Conservation (phyloP, 179 eudicot genomes). For the Patellifolia procumbens region DNA sequence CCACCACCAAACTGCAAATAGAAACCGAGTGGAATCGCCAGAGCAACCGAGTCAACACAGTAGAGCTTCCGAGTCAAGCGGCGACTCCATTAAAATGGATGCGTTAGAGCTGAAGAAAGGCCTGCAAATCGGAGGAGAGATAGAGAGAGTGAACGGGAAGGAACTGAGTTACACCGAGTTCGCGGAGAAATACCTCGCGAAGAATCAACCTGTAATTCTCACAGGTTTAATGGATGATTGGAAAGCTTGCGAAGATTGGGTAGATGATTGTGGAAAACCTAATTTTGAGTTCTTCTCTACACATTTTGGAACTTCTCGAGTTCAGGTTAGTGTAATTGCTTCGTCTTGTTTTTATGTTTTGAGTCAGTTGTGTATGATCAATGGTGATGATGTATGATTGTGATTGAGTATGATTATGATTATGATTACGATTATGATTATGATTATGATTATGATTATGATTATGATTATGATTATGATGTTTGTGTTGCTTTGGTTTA, state of each 20-base stretch:
- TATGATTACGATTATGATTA: no score
- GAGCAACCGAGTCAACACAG: no score
- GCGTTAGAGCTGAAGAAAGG: constrained; percentile 42
- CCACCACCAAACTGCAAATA: no score
- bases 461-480: no score
- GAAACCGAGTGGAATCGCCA: no score
- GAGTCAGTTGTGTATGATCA: neutral
- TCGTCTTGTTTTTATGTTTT: neutral
- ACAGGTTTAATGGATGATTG: constrained; percentile 84
- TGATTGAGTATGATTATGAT: no score
- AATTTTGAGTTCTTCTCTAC: constrained; percentile 61
- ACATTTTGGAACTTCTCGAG: constrained; percentile 61
- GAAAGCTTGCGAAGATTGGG: constrained; percentile 82
- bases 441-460: no score
- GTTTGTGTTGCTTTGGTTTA: no score
- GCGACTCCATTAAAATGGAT: no score
- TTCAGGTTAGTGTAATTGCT: constrained; percentile 48
- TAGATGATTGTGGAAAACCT: constrained; percentile 46
- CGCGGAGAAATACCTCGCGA: constrained; percentile 50
- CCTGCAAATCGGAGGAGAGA: constrained; percentile 54
- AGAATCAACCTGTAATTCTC: constrained; percentile 71
- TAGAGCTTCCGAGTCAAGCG: no score
- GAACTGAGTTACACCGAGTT: constrained; percentile 75
- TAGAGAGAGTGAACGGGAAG: constrained; percentile 77
- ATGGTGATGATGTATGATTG: neutral